Percentiles rank a stretch among this genome's conserved stretches.
phyloP scores from a whole-genome alignment of 768 basidiomycete genomes.

The Mrakia hoshinonis region DNA sequence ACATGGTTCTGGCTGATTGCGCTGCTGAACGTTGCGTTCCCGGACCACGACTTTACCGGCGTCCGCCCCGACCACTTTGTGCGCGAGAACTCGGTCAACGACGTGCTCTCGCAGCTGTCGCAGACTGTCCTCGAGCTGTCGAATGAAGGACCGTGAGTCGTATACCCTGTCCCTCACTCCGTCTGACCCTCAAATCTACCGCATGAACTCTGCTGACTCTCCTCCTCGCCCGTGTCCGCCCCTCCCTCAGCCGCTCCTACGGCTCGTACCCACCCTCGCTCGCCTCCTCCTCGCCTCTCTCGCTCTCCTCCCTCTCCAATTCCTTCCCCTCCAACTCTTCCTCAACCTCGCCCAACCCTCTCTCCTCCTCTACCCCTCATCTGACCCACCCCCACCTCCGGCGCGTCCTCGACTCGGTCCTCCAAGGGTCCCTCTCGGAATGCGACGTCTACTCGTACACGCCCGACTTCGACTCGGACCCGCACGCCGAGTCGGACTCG shows the following conservation, averaged over 20 bases:
- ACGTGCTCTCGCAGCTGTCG: constrained; percentile 21
- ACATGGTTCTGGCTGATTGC: constrained; percentile 93
- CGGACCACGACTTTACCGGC: constrained; percentile 93
- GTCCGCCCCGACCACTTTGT: constrained; percentile 83
- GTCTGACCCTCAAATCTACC: no score
- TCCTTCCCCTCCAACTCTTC: constrained; percentile 16
- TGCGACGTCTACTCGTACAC: constrained; percentile 59
- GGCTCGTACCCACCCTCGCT: constrained; percentile 25
- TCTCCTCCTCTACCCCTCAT: constrained; percentile 9
- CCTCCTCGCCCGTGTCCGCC: neutral
- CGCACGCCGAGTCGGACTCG: constrained; percentile 56
- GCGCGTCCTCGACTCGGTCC: constrained; percentile 77
- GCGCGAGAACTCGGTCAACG: constrained; percentile 28
- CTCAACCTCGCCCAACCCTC: neutral
- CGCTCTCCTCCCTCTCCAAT: neutral
- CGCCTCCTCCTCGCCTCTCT: constrained; percentile 17
- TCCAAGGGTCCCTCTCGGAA: constrained; percentile 61
- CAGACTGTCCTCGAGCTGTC: constrained; percentile 27
- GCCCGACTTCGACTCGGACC: constrained; percentile 88
- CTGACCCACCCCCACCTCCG: constrained; percentile 76
- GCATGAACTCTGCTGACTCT: neutral
- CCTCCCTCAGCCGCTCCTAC: constrained; percentile 9
- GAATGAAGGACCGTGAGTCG: constrained; percentile 8
- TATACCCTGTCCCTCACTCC: neutral
- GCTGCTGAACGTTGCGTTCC: constrained; percentile 92